Evolutionary conservation across 73 alveolate genomes (phyloP).

Genomic region (Uronychia binucleata): DNA sequence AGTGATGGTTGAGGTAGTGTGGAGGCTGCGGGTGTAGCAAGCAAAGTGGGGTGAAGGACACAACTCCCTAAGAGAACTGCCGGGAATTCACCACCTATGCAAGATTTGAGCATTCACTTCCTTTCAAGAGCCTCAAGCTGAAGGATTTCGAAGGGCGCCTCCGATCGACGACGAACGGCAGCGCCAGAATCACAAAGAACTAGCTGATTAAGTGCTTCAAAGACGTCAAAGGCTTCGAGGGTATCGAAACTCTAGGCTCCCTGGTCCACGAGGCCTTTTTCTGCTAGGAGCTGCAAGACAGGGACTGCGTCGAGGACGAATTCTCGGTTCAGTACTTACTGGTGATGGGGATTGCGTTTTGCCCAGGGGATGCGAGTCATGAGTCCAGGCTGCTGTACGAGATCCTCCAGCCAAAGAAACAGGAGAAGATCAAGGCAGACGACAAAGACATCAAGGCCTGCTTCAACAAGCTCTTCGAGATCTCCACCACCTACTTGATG

Average conservation of each 20-base stretch:
- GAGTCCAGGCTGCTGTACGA: neutral
- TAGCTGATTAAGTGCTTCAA: neutral
- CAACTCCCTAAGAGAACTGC: neutral
- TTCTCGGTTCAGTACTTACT: neutral
- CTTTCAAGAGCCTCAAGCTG: neutral
- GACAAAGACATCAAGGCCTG: neutral
- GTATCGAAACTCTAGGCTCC: neutral
- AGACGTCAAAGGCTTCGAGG: neutral
- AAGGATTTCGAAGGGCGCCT: neutral
- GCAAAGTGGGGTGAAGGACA: neutral
- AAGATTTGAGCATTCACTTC: neutral
- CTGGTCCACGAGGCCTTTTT: neutral
- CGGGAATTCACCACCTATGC: neutral
- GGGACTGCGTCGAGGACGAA: neutral
- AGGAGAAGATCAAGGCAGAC: neutral
- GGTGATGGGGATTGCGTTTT: neutral
- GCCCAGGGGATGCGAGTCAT: neutral
- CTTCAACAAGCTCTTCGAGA: neutral
- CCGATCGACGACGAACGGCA: neutral
- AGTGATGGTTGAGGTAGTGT: conserved; percentile 2
- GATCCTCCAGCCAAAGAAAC: neutral
- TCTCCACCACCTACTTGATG: conserved; percentile 1
- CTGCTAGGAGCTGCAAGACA: neutral
- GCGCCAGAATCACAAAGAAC: neutral
- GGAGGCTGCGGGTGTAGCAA: neutral